phyloP scores from a whole-genome alignment of 192 early-diverging fungal genomes.

The Dimargaris verticillata region DNA sequence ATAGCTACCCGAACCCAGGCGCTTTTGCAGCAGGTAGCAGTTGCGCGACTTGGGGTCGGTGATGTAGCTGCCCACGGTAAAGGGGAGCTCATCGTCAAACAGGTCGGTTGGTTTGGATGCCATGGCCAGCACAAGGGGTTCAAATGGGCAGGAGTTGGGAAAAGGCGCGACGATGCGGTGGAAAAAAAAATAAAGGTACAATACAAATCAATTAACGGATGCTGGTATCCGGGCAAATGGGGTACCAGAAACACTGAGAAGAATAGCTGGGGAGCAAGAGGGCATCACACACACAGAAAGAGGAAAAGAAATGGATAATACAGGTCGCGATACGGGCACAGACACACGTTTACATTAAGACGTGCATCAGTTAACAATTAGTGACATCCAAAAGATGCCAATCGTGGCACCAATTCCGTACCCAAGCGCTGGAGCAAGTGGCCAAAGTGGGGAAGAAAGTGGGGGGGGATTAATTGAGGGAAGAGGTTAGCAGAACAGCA shows the following conservation, averaged over 20 bases:
- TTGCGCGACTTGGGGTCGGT: slow-evolving; percentile 22
- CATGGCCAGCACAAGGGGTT: too few species aligned
- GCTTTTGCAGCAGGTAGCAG: slow-evolving; percentile 26
- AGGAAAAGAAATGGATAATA: not conserved
- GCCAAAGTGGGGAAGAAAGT: too few species aligned
- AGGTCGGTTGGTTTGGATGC: too few species aligned
- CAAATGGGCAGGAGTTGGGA: not conserved
- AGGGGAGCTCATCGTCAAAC: slow-evolving; percentile 29
- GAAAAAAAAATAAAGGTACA: not conserved
- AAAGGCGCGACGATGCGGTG: not conserved
- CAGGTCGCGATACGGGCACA: not conserved
- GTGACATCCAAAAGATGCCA: too few species aligned
- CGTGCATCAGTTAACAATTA: too few species aligned
- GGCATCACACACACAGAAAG: not conserved
- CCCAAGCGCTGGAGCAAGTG: too few species aligned
- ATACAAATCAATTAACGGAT: not conserved
- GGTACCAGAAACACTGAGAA: too few species aligned
- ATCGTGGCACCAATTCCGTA: too few species aligned
- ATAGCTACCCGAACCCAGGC: slow-evolving; percentile 59
- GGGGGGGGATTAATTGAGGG: too few species aligned
- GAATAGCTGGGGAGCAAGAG: not conserved
- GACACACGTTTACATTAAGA: too few species aligned
- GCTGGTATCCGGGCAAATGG: too few species aligned
- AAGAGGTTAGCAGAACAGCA: too few species aligned
- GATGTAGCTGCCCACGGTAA: slow-evolving; percentile 25